Evolutionary conservation across 805 yeast species (phyloP).

Genomic region (Pichia heedii): DNA sequence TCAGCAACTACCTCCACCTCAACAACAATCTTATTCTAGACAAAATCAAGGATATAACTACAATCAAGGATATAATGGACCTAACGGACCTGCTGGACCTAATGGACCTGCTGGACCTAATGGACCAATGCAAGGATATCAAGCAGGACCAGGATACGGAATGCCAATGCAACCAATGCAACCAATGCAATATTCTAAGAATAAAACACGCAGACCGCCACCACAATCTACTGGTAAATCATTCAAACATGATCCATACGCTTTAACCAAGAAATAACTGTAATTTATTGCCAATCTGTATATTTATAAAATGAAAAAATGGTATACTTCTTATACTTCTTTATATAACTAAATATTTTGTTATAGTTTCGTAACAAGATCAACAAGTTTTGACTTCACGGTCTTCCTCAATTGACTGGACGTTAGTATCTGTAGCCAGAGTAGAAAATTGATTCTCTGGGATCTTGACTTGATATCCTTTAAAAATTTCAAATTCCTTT

Average conservation of each 20-base stretch:
- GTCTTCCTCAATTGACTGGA: conserved; percentile 59
- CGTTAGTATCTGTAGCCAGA: conserved; percentile 41
- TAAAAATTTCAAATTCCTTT: conserved; percentile 28
- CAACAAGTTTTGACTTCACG: conserved; percentile 42
- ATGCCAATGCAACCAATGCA: conserved; percentile 6
- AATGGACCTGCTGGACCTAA: no score
- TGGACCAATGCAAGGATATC: background rate
- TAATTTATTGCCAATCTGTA: no score
- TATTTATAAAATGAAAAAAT: no score
- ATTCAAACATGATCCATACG: conserved; percentile 20
- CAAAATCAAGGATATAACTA: background rate
- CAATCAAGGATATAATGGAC: background rate
- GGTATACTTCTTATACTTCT: no score
- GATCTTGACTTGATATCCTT: conserved; percentile 54
- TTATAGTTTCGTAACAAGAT: background rate
- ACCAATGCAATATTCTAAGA: conserved; percentile 1
- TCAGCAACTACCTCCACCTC: background rate
- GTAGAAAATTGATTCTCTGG: conserved; percentile 43
- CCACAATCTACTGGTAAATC: conserved; percentile 13
- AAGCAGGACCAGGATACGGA: background rate
- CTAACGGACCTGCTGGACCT: no score
- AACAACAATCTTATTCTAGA: background rate
- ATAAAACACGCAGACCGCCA: conserved; percentile 10
- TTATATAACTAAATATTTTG: background rate
- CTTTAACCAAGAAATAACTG: conserved; percentile 12